Evolutionary conservation across 805 yeast genomes (phyloP), one percentile per base, ranked within the genome.

Genomic region (Lachancea lanzarotensis): DNA sequence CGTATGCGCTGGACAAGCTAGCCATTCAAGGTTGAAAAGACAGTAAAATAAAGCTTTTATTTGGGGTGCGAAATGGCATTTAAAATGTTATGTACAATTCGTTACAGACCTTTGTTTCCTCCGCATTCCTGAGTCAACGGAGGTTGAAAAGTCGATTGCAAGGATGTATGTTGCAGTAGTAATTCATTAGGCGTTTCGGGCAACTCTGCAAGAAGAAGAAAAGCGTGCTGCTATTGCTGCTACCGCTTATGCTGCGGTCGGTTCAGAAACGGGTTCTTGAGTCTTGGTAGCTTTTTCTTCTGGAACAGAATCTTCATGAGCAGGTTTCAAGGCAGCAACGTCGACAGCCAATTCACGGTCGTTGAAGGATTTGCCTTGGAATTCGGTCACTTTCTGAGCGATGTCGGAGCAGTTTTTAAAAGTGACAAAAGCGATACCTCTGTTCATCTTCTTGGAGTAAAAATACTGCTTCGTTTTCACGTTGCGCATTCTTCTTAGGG

Each of bases 291-390:
- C 39, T 7, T 37, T 30, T 13, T 19, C 15, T 18, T 19, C 20
- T 8, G 37, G 27, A 3, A 33, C n/a, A 25, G 52, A 54, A 17
- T 50, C 54, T 38, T 55, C 66, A 29, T 56, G 66, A 8, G 58
- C 69, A 35, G 63, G 55, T 46, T 59, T 55, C 29, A 50, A 48
- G 50, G 84, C 75, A 17, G 96, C 96, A 54, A 82, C 75, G 52
- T 81, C 82, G 47, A 84, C 87, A 38, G 74, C 67, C 47, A 89
- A 67, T 40, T 71, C 72, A 62, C 85, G 76, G 41, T 84, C 95
- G 49, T 78, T 77, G 53, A 83, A 67, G 42, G 72, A 74, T 56
- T 72, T 73, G 43, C 88, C 95, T 51, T 83, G 74, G 63, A 81
- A 80, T 56, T 78, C 76, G 31, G 72, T 78, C 48, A 86, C 77